Evolutionary conservation across 192 early-diverging fungal species (phyloP).

Genomic region (Pilaira anomala): DNA sequence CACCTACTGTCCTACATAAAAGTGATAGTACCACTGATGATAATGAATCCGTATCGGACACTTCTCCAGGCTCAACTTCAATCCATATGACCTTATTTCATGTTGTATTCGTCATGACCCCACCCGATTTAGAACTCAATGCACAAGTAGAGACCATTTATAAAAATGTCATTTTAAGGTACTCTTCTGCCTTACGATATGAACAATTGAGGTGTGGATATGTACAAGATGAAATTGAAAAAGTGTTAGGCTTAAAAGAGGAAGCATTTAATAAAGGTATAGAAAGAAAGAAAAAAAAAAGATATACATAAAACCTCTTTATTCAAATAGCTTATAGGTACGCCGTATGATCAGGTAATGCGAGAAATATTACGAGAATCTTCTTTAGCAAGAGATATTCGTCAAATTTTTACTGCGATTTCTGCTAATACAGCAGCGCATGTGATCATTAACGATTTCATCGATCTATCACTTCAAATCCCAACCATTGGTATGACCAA

Average conservation of each 20-base stretch:
- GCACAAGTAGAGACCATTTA: conserved; percentile 66
- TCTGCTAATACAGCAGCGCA: conserved; percentile 49
- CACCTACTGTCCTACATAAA: not conserved
- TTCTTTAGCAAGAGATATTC: conserved; percentile 61
- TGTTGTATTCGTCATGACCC: conserved; percentile 70
- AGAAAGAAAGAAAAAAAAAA: too few relatives aligned
- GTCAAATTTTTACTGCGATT: conserved; percentile 57
- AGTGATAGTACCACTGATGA: conserved; percentile 5
- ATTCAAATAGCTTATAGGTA: not conserved
- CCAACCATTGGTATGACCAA: conserved; percentile 32
- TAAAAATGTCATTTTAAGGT: conserved; percentile 62
- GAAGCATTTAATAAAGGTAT: conserved; percentile 46
- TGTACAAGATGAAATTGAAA: conserved; percentile 68
- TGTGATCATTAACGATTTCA: conserved; percentile 72
- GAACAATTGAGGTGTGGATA: conserved; percentile 77
- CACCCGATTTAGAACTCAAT: conserved; percentile 50
- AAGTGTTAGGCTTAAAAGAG: conserved; percentile 70
- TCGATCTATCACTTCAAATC: conserved; percentile 72
- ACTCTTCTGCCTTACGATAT: conserved; percentile 71
- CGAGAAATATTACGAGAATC: conserved; percentile 50
- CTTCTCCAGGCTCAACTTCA: conserved; percentile 14
- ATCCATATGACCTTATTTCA: conserved; percentile 72
- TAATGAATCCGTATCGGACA: not conserved
- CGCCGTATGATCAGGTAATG: conserved; percentile 36
- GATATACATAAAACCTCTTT: not conserved